Conservation (phyloP, 805 yeast genomes). For the Tetrapisispora fleetii region DNA sequence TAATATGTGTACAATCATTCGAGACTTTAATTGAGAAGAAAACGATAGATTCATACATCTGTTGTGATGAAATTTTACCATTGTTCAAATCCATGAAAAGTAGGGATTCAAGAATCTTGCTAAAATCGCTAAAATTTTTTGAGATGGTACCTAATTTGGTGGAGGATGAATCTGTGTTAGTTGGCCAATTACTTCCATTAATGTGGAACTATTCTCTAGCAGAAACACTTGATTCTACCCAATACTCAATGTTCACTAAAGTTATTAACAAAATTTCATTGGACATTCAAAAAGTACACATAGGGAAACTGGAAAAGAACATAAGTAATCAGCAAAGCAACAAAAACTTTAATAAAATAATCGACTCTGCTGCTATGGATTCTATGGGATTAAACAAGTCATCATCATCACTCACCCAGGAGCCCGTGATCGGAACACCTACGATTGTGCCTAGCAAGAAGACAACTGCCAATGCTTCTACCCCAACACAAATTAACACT, state of each 20-base stretch:
- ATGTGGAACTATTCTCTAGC: constrained; percentile 42
- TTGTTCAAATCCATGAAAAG: constrained; percentile 66
- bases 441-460: constrained; percentile 21
- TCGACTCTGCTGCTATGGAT: constrained; percentile 13
- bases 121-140: constrained; percentile 39
- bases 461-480: neutral
- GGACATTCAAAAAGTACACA: constrained; percentile 37
- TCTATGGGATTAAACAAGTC: constrained; percentile 3
- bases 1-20: constrained; percentile 54
- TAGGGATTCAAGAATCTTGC: constrained; percentile 56
- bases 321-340: constrained; percentile 11
- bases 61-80: constrained; percentile 75
- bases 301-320: constrained; percentile 25
- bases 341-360: constrained; percentile 20
- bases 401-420: neutral
- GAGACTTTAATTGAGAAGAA: constrained; percentile 45
- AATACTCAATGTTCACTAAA: constrained; percentile 33
- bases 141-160: constrained; percentile 30
- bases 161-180: constrained; percentile 38
- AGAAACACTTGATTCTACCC: constrained; percentile 32
- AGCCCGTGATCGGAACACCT: constrained; percentile 14
- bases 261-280: constrained; percentile 35
- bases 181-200: constrained; percentile 47
- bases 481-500: neutral
- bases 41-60: constrained; percentile 58